Percentiles rank a stretch among this genome's conserved stretches.
phyloP scores from a whole-genome alignment of 1,139 yeast genomes.

The Suhomyces wounanorum region DNA sequence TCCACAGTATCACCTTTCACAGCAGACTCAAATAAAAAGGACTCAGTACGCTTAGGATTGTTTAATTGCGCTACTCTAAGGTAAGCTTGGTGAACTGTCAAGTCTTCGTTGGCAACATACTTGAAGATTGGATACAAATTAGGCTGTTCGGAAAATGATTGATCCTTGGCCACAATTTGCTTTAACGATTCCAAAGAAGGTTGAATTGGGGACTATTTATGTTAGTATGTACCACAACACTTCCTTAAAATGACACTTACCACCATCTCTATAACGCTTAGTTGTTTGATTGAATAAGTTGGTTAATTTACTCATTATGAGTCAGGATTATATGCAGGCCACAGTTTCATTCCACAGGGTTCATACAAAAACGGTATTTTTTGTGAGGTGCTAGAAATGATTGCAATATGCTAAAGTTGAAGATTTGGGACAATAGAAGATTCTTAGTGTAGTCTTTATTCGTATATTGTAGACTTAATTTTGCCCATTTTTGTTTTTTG shows the following conservation, averaged over 20 bases:
- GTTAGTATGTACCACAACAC: conserved; percentile 15
- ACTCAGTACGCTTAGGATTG: conserved; percentile 56
- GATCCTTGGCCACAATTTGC: conserved; percentile 45
- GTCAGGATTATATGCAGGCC: background rate
- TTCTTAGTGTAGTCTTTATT: no score
- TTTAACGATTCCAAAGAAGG: conserved; percentile 59
- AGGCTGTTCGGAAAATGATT: conserved; percentile 31
- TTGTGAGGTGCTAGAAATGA: background rate
- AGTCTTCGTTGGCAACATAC: conserved; percentile 69
- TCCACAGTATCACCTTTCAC: conserved; percentile 86
- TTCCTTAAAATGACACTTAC: conserved; percentile 9
- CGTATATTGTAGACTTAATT: no score
- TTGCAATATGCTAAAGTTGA: no score
- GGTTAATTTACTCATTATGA: background rate
- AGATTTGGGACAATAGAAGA: no score
- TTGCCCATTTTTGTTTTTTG: no score
- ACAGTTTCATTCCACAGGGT: background rate
- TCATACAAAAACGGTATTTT: background rate
- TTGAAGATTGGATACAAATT: conserved; percentile 82
- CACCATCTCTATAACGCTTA: conserved; percentile 7
- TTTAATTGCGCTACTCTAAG: conserved; percentile 78
- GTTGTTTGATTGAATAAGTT: background rate
- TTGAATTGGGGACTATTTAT: conserved; percentile 46
- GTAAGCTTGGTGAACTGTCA: conserved; percentile 90
- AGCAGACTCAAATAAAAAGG: conserved; percentile 87